These are phyloP conservation scores for Acorus gramineus DNA, from an alignment of 106 monocot species.

Conservation along the genomic window DNA sequence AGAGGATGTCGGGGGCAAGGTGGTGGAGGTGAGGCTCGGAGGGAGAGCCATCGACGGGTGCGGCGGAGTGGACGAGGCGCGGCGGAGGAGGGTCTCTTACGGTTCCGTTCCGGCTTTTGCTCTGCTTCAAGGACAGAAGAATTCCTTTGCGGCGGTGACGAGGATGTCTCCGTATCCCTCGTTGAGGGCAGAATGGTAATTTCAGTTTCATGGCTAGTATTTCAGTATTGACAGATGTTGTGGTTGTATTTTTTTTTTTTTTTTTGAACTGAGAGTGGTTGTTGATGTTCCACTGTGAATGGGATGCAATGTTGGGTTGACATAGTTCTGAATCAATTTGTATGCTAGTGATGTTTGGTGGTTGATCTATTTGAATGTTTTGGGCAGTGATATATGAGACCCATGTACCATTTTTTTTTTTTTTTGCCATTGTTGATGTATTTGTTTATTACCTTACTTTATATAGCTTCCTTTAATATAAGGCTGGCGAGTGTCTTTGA, in stretches of 20 bases:
- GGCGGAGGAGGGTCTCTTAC: constrained; percentile 66
- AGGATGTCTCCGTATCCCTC: constrained; percentile 29
- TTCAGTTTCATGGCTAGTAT: not conserved
- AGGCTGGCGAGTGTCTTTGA: too few relatives aligned
- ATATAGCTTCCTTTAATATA: too few relatives aligned
- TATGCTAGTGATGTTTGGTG: too few relatives aligned
- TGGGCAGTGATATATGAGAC: too few relatives aligned
- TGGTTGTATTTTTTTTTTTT: not conserved
- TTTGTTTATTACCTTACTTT: too few relatives aligned
- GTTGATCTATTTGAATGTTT: too few relatives aligned
- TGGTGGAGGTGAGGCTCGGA: constrained; percentile 49
- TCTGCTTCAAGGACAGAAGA: constrained; percentile 69
- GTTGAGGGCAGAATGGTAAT: constrained; percentile 38
- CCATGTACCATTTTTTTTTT: too few relatives aligned
- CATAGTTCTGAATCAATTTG: too few relatives aligned
- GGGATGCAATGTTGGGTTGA: too few relatives aligned
- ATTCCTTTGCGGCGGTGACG: constrained; percentile 27
- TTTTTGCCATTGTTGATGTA: too few relatives aligned
- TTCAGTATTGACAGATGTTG: not conserved
- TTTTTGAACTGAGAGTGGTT: not conserved
- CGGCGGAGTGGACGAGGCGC: constrained; percentile 35
- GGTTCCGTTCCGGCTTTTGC: constrained; percentile 74
- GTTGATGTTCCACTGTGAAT: not conserved
- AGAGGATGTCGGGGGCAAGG: constrained; percentile 39
- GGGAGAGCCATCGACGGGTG: constrained; percentile 6